Evolutionary conservation across 441 rosid species (phyloP).

Genomic region (Theobroma grandiflorum): DNA sequence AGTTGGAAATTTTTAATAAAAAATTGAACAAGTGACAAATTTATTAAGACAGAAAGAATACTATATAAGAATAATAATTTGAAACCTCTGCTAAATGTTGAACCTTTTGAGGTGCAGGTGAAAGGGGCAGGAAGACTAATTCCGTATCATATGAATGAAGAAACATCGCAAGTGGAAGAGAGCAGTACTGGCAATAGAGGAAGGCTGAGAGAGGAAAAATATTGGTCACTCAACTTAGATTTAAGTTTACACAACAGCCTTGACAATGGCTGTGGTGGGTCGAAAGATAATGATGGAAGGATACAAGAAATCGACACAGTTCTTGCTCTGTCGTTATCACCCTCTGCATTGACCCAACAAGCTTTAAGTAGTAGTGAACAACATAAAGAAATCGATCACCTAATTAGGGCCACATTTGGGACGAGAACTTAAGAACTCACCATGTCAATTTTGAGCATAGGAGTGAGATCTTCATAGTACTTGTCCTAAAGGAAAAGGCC

Average conservation of each 20-base stretch:
- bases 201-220: constrained; percentile 19
- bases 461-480: constrained; percentile 66
- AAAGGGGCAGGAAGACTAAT: no score
- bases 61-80: no score
- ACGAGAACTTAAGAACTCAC: constrained; percentile 65
- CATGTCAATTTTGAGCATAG: constrained; percentile 31
- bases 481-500: constrained; percentile 28
- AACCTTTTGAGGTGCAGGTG: no score
- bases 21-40: no score
- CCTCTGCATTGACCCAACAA: constrained; percentile 37
- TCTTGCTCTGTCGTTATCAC: constrained; percentile 53
- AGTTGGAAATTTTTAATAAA: no score
- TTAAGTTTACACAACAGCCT: constrained; percentile 26
- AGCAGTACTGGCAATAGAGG: no score
- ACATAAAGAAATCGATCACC: constrained; percentile 20
- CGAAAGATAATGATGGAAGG: constrained; percentile 9
- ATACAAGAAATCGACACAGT: constrained; percentile 46
- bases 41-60: no score
- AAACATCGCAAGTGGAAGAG: no score
- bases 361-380: constrained; percentile 6
- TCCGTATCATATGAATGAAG: no score
- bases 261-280: neutral
- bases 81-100: no score
- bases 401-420: constrained; percentile 38
- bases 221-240: constrained; percentile 35